These are phyloP conservation scores for Licmophora abbreviata DNA, from an alignment of 108 stramenopile species.

Conservation along the genomic window DNA sequence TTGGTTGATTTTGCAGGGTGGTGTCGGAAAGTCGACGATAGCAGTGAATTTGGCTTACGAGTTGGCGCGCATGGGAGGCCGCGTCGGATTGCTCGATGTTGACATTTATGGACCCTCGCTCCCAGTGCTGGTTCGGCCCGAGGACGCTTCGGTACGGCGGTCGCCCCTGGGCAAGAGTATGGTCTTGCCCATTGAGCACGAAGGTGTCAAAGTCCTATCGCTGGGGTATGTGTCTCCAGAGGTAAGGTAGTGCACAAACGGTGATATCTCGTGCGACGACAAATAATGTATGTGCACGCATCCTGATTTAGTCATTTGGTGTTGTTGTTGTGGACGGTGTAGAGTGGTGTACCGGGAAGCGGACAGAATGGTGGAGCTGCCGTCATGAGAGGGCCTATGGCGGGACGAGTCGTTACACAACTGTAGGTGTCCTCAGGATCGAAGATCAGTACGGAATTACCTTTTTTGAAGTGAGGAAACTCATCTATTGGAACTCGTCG, in stretches of 20 bases:
- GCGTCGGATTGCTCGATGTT: conserved; percentile 94
- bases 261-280: neutral
- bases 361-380: conserved; percentile 61
- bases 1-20: conserved; percentile 73
- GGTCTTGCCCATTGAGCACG: conserved; percentile 79
- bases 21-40: conserved; percentile 98
- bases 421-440: no score
- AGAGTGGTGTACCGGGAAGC: conserved; percentile 85
- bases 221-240: conserved; percentile 80
- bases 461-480: no score
- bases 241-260: conserved; percentile 8
- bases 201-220: conserved; percentile 79
- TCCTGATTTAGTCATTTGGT: conserved; percentile 7
- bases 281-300: neutral
- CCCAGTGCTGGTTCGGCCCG: conserved; percentile 72
- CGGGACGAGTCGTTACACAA: conserved; percentile 87
- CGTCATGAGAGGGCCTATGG: conserved; percentile 87
- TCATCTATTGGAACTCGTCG: conserved; percentile 3
- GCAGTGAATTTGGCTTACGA: conserved; percentile 97
- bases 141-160: conserved; percentile 61
- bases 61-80: conserved; percentile 72
- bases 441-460: conserved; percentile 1
- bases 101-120: conserved; percentile 96
- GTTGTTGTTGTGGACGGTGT: no score
- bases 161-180: conserved; percentile 59